Conservation (phyloP, 257 asterid species). For the Perilla frutescens region DNA sequence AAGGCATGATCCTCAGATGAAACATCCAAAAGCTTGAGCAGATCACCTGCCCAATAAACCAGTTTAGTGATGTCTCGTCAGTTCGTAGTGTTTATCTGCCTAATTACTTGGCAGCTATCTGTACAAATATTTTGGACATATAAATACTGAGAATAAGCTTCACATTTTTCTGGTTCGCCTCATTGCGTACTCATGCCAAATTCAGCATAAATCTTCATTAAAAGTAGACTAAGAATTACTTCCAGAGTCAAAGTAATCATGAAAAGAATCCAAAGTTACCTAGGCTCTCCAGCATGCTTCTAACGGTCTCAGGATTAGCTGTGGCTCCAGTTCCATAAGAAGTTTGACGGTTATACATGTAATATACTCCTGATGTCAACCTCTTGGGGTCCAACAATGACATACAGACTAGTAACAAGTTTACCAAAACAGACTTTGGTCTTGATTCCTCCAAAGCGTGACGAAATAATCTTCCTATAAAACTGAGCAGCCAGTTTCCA, state of each 20-base stretch:
- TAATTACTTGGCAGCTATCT: too few species aligned
- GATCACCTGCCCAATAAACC: conserved; percentile 60
- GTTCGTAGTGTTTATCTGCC: not conserved
- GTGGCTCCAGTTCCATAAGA: conserved; percentile 57
- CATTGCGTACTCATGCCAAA: not conserved
- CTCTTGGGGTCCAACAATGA: conserved; percentile 84
- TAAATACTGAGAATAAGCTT: not conserved
- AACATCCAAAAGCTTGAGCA: conserved; percentile 83
- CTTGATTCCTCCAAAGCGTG: conserved; percentile 82
- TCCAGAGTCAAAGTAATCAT: conserved; percentile 11
- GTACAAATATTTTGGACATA: too few species aligned
- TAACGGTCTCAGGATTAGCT: conserved; percentile 69
- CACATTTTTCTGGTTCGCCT: conserved; percentile 6
- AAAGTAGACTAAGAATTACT: not conserved
- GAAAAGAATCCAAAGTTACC: conserved; percentile 44
- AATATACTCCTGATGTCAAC: conserved; percentile 69
- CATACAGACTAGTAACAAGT: conserved; percentile 72
- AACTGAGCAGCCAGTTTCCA: conserved; percentile 54
- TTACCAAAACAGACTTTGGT: conserved; percentile 80
- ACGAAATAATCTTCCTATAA: conserved; percentile 72
- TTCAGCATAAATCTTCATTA: not conserved
- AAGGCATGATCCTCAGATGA: conserved; percentile 63
- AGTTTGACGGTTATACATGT: conserved; percentile 66
- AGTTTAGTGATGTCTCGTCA: conserved; percentile 27
- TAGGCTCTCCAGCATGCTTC: conserved; percentile 77